These are phyloP conservation scores for Fonsecaea nubica DNA, from an alignment of 2,329 filamentous ascomycete genomes.

Conservation along the genomic window DNA sequence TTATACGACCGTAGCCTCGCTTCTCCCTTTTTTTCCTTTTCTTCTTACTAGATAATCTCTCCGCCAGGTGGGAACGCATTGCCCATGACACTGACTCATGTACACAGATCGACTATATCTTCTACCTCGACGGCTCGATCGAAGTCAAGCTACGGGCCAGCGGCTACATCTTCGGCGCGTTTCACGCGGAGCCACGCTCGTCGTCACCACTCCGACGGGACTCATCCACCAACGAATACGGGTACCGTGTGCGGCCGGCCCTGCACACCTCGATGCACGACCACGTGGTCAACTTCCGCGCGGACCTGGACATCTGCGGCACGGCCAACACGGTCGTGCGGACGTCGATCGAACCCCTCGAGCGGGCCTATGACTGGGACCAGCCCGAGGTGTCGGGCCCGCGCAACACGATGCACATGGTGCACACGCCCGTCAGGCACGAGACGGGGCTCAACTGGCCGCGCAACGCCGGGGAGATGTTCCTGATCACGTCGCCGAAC, in stretches of 20 bases:
- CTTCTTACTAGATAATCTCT: too few species aligned
- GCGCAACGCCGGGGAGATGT: slow-evolving; percentile 48
- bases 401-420: slow-evolving; percentile 34
- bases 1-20: background rate
- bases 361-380: slow-evolving; percentile 27
- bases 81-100: too few species aligned
- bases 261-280: slow-evolving; percentile 48
- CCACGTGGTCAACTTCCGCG: slow-evolving; percentile 49
- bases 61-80: too few species aligned
- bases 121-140: slow-evolving; percentile 60
- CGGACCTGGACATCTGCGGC: slow-evolving; percentile 47
- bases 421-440: slow-evolving; percentile 22
- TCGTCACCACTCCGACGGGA: slow-evolving; percentile 17
- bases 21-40: background rate
- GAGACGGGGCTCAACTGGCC: slow-evolving; percentile 46
- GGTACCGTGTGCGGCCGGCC: slow-evolving; percentile 46
- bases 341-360: slow-evolving; percentile 26
- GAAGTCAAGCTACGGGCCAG: slow-evolving; percentile 58
- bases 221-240: slow-evolving; percentile 45
- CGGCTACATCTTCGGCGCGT: slow-evolving; percentile 43
- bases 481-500: slow-evolving; percentile 48
- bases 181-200: slow-evolving; percentile 31
- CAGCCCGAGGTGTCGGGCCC: slow-evolving; percentile 21
- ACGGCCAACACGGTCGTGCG: slow-evolving; percentile 42
- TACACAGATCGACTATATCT: slow-evolving; percentile 55